Evolutionary conservation across 225 moss, liverwort and hornwort species (phyloP).

Genomic region (Sphagnum tenellum): DNA sequence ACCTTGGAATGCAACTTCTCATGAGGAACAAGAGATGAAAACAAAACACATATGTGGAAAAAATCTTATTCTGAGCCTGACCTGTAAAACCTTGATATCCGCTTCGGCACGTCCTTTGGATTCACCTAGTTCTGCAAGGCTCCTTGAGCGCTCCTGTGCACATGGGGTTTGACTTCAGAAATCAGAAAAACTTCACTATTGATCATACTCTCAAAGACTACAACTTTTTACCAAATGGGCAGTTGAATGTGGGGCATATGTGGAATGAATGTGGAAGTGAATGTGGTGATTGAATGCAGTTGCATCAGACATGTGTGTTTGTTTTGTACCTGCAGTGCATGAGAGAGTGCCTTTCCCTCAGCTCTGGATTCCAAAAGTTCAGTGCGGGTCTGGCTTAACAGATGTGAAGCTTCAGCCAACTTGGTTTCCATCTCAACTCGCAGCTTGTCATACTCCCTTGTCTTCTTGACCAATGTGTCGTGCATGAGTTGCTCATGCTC

Average conservation of each 20-base stretch:
- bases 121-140: constrained; percentile 34
- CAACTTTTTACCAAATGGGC: too few species aligned
- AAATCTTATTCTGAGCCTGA: neutral
- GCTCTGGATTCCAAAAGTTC: constrained; percentile 52
- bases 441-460: constrained; percentile 49
- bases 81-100: constrained; percentile 55
- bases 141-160: constrained; percentile 38
- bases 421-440: constrained; percentile 56
- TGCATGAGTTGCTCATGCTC: constrained; percentile 60
- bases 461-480: constrained; percentile 44
- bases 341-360: constrained; percentile 39
- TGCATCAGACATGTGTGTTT: neutral
- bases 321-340: constrained; percentile 40
- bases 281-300: too few species aligned
- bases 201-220: too few species aligned
- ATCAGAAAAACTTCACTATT: neutral
- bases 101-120: constrained; percentile 46
- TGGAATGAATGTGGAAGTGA: too few species aligned
- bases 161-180: neutral
- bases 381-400: constrained; percentile 28
- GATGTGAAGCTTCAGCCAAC: constrained; percentile 35
- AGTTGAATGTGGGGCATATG: too few species aligned
- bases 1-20: too few species aligned
- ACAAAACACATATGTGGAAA: neutral
- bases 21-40: too few species aligned